Evolutionary conservation across 805 yeast genomes (phyloP).

Genomic region (Candida cerambycidarum): DNA sequence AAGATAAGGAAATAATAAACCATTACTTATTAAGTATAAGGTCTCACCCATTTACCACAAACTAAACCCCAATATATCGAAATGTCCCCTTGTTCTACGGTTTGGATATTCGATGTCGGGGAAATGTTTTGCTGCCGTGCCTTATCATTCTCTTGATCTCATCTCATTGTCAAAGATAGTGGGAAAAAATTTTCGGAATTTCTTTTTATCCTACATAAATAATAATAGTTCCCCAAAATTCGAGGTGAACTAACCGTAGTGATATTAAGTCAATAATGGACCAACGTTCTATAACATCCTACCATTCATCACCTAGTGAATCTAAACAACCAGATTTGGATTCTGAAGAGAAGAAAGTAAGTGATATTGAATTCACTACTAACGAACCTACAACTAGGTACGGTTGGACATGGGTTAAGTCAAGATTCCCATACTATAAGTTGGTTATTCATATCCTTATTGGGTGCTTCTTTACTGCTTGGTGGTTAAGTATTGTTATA

Average conservation of each 20-base stretch:
- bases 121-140: constrained; percentile 5
- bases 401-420: constrained; percentile 8
- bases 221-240: neutral
- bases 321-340: constrained; percentile 1
- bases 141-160: constrained; percentile 5
- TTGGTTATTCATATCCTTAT: constrained; percentile 19
- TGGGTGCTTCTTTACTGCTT: constrained; percentile 47
- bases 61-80: too few relatives aligned
- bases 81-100: too few relatives aligned
- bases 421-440: constrained; percentile 12
- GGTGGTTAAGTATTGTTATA: constrained; percentile 57
- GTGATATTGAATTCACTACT: constrained; percentile 10
- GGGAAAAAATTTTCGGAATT: constrained; percentile 3
- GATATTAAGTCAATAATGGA: neutral
- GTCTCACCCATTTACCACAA: too few relatives aligned
- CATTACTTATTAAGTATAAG: too few relatives aligned
- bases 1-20: neutral
- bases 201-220: constrained; percentile 6
- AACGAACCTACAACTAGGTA: constrained; percentile 9
- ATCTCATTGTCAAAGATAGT: constrained; percentile 3
- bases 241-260: too few relatives aligned
- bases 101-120: neutral
- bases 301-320: neutral
- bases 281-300: constrained; percentile 1
- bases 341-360: constrained; percentile 11